Conservation (phyloP, 202 grass and related monocot species). For the Panicum hallii region DNA sequence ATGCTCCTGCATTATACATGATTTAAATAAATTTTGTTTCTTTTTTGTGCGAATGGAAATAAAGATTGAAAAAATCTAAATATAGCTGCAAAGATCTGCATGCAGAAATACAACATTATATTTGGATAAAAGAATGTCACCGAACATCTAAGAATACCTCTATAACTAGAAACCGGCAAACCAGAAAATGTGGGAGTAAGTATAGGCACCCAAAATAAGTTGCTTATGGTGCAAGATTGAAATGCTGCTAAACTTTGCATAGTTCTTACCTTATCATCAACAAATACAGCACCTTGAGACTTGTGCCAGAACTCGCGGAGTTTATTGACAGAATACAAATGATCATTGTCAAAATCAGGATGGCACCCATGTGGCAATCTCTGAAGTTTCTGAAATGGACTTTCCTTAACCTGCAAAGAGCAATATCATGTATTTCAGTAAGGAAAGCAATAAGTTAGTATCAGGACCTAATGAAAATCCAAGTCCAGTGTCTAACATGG, state of each 20-base stretch:
- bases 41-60: background rate
- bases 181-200: constrained; percentile 22
- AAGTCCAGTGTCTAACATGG: background rate
- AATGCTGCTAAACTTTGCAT: constrained; percentile 33
- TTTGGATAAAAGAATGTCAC: constrained; percentile 7
- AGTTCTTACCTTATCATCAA: constrained; percentile 79
- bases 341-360: constrained; percentile 67
- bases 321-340: constrained; percentile 71
- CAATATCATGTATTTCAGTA: constrained; percentile 32
- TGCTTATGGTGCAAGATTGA: constrained; percentile 20
- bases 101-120: constrained; percentile 18
- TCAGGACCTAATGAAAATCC: background rate
- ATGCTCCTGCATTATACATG: constrained; percentile 62
- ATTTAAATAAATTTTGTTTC: constrained; percentile 14
- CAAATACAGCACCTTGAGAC: constrained; percentile 62
- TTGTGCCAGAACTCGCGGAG: constrained; percentile 78
- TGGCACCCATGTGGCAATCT: constrained; percentile 67
- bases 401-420: constrained; percentile 61
- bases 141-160: constrained; percentile 27
- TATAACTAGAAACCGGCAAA: constrained; percentile 19
- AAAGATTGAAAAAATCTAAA: constrained; percentile 1
- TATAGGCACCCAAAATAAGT: background rate
- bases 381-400: constrained; percentile 58
- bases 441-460: background rate
- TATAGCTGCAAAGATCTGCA: constrained; percentile 27